phyloP scores from a whole-genome alignment of 352 stramenopile genomes.

The Pilasporangium apinafurcum region DNA sequence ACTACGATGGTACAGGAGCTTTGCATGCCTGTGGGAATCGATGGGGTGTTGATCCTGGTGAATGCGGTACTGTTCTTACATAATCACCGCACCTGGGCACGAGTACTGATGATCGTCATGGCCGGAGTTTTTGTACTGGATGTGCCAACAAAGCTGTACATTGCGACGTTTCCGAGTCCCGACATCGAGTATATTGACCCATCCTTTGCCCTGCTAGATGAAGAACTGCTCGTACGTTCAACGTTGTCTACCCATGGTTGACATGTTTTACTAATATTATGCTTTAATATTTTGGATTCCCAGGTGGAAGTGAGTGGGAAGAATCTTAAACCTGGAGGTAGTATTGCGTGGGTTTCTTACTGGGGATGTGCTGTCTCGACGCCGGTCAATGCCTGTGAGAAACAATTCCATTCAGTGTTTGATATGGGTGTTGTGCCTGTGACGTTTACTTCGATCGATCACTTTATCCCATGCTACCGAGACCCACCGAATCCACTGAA shows the following conservation, averaged over 20 bases:
- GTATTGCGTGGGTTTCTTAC: conserved; percentile 71
- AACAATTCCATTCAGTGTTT: conserved; percentile 64
- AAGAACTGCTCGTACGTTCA: conserved; percentile 50
- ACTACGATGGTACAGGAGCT: conserved; percentile 40
- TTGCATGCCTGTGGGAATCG: conserved; percentile 46
- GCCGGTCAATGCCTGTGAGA: conserved; percentile 53
- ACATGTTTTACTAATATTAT: background rate
- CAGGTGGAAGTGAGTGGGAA: conserved; percentile 56
- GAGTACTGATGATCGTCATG: conserved; percentile 38
- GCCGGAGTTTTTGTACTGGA: conserved; percentile 37
- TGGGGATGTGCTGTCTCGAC: conserved; percentile 68
- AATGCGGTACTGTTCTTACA: conserved; percentile 43
- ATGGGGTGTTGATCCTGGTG: conserved; percentile 29
- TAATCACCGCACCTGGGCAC: conserved; percentile 46
- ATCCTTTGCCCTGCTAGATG: conserved; percentile 57
- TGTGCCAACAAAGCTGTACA: conserved; percentile 33
- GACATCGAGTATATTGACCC: conserved; percentile 57
- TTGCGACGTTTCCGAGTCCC: conserved; percentile 48
- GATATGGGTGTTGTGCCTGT: conserved; percentile 55
- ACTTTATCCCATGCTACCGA: conserved; percentile 85
- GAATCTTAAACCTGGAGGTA: conserved; percentile 70
- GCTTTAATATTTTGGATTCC: background rate
- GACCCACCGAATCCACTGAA: conserved; percentile 72
- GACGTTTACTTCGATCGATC: conserved; percentile 67
- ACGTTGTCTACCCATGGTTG: background rate